Base-by-base conservation (phyloP, 768 basidiomycete species). In the Russula olivacea region DNA sequence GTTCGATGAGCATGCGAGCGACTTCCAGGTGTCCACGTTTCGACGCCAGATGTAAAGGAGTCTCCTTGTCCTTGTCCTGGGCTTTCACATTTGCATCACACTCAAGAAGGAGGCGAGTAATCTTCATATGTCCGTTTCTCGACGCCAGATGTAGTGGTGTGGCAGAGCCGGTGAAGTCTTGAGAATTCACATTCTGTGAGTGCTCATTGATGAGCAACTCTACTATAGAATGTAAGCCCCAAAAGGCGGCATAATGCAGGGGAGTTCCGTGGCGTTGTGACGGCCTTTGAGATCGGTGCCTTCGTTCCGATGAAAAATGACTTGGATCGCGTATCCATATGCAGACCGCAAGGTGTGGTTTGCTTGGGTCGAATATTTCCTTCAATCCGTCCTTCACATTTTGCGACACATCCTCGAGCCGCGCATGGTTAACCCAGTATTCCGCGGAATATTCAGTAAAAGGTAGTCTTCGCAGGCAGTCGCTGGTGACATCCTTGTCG, bases 271-370 rank as follows among this genome's bases (percentile, higher is more conserved):
- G 15, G 30, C 8, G 30, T 6, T 75, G 92, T 28, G 94, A 97
- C 0, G 94, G 93, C 0, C 67, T 94, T 40, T 89, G 97, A 41
- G 86, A 93, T 0, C 87, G 2, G 11, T 32, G 28, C 28, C 25
- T 28, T 28, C 30, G 30, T 30, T 30, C 7, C 30, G 8, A 32
- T 32, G 11, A 34, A 34, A 4, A 4, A 34, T 1, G 36, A 12
- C 36, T 9, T 10, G 43, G 45, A n/a, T 47, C 21, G 3, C 4
- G 4, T 21, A 47, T 47, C 45, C 21, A 12, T n/a, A 23, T 12
- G 10, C 11, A 47, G 45, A 23, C n/a, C 2, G 10, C 45, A 47
- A 47, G 45, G 4, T 47, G 45, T 21, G n/a, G 21, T 21, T 47
- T 47, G 10, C 21, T 47, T 12, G 45, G 45, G 21, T 47, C 11